A percentile compares a stretch with the other conserved stretches of the same genome.
These are phyloP conservation scores for Tuctoria greenei DNA, from an alignment of 176 grass and related monocot species.

Conservation along the genomic window DNA sequence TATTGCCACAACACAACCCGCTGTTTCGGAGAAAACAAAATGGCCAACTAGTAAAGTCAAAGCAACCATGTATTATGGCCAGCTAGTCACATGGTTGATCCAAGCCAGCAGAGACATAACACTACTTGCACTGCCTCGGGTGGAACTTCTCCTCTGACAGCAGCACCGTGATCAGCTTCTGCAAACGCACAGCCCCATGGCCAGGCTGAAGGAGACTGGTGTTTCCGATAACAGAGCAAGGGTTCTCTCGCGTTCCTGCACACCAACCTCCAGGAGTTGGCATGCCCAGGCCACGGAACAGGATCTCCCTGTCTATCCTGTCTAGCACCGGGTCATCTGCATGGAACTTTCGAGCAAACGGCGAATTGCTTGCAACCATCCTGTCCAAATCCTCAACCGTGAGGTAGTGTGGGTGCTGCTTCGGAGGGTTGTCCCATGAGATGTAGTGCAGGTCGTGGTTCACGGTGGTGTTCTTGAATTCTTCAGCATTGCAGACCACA, in stretches of 20 bases:
- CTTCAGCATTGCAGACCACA: slow-evolving; percentile 54
- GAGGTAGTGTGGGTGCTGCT: slow-evolving; percentile 68
- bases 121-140: slow-evolving; percentile 58
- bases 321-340: slow-evolving; percentile 52
- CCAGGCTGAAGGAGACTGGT: slow-evolving; percentile 38
- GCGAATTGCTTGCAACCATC: slow-evolving; percentile 52
- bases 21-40: too few relatives aligned
- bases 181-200: slow-evolving; percentile 44
- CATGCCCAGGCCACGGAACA: slow-evolving; percentile 39
- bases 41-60: too few relatives aligned
- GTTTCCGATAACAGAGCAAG: slow-evolving; percentile 43
- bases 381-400: slow-evolving; percentile 36
- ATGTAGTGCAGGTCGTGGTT: slow-evolving; percentile 78
- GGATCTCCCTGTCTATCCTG: slow-evolving; percentile 48
- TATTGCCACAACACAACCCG: too few relatives aligned
- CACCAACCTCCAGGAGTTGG: slow-evolving; percentile 61
- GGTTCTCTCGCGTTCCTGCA: slow-evolving; percentile 40
- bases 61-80: too few relatives aligned
- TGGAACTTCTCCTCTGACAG: slow-evolving; percentile 61
- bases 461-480: slow-evolving; percentile 63
- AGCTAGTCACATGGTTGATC: too few relatives aligned
- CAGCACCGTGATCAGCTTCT: slow-evolving; percentile 38
- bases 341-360: slow-evolving; percentile 58
- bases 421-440: slow-evolving; percentile 66
- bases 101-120: slow-evolving; percentile 10